Percentiles rank a stretch among this genome's conserved stretches.
Conservation (phyloP, 2,329 filamentous ascomycete genomes). For the Coniochaeta ligniaria region DNA sequence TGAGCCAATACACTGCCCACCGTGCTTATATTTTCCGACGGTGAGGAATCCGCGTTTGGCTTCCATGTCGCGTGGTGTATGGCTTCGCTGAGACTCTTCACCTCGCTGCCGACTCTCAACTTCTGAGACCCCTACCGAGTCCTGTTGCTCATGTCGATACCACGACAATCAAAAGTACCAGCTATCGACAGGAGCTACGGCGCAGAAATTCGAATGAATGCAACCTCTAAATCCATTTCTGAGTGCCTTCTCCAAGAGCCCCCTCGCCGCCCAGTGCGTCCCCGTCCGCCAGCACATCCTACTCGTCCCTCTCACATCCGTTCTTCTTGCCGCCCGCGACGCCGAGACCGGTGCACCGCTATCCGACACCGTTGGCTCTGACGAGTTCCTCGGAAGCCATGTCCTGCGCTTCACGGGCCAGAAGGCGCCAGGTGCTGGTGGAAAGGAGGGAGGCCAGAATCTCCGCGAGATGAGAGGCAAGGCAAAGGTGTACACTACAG, state of each 20-base stretch:
- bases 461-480: slow-evolving; percentile 85
- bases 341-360: slow-evolving; percentile 72
- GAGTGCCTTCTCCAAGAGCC: slow-evolving; percentile 97
- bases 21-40: not conserved
- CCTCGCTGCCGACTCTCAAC: not conserved
- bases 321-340: slow-evolving; percentile 81
- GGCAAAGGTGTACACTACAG: slow-evolving; percentile 86
- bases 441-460: slow-evolving; percentile 52
- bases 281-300: slow-evolving; percentile 89
- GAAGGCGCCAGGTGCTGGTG: slow-evolving; percentile 38
- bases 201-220: slow-evolving; percentile 51
- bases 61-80: not conserved
- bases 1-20: not conserved
- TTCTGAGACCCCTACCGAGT: not conserved
- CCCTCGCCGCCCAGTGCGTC: slow-evolving; percentile 82
- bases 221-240: slow-evolving; percentile 98
- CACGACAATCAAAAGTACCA: not conserved
- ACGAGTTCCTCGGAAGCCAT: slow-evolving; percentile 96
- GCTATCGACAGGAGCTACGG: not conserved
- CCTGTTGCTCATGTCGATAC: not conserved
- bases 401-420: slow-evolving; percentile 72
- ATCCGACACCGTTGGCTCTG: slow-evolving; percentile 75
- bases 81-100: not conserved
- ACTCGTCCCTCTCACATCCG: slow-evolving; percentile 88
- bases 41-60: not conserved